Base-by-base conservation (phyloP, 1,284 basidiomycete genomes). In the Volvariella surrecta region DNA sequence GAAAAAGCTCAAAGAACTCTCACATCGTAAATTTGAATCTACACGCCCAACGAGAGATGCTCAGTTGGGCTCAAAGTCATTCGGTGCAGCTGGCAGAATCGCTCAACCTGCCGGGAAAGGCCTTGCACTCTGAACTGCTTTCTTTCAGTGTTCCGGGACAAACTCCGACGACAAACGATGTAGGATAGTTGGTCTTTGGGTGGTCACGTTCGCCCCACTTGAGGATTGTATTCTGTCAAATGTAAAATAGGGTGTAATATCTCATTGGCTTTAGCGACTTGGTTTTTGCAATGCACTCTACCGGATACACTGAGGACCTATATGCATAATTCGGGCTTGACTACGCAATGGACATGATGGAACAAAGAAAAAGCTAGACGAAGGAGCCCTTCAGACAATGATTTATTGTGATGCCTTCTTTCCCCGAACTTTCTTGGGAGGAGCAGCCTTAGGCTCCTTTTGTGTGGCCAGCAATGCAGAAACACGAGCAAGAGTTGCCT, bases 401-500 rank as follows among this genome's bases (percentile, higher is more conserved):
- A 35, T 43, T 45, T 39, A 45, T 35, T 21, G 46, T 28, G 24
- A 52, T 24, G 53, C 49, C 45, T 86, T 89, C 71, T 80, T 82
- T 50, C 87, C 86, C 54, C 89, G 76, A 52, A 66, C 49, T 73
- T 90, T 91, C 73, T 76, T 81, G 46, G 78, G 68, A 58, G 78
- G 84, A 52, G 68, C 58, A 31, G 79, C 66, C 70, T 88, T 89
- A 64, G 76, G 77, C 64, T 82, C 81, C 61, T 76, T 79, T 67
- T 87, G 79, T 48, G 82, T 69, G 37, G 71, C 73, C 48, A 81
- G 53, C 52, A 92, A 71, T 45, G 87, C 84, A 53, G 87, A 89
- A 43, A 82, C 77, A 52, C 89, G 88, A 49, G 85, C 87, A 45
- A 93, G 74, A 52, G 82, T 76, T 54, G 82, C 83, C 89, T 92